Evolutionary conservation across 768 basidiomycete species (phyloP).

Genomic region (Sarcodon sp.): DNA sequence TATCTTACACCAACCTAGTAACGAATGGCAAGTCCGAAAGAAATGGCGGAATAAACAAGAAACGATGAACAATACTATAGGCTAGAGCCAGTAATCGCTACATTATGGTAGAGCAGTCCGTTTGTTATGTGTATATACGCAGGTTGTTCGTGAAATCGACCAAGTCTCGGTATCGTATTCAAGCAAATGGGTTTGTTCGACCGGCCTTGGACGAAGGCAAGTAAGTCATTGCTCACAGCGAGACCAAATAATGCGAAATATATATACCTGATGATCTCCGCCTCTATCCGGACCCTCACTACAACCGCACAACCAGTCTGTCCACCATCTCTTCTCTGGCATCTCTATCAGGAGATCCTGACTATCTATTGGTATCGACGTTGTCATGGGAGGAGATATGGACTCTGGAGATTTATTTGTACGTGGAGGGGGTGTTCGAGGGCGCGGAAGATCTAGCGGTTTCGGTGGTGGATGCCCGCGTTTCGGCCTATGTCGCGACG

Average conservation of each 20-base stretch:
- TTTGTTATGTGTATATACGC: too few species aligned
- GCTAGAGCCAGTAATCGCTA: too few species aligned
- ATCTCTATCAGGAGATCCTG: slow-evolving; percentile 10
- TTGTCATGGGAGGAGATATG: slow-evolving; percentile 18
- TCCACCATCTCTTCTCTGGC: slow-evolving; percentile 58
- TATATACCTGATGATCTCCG: slow-evolving; percentile 55
- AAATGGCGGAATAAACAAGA: too few species aligned
- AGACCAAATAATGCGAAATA: not conserved
- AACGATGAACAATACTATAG: too few species aligned
- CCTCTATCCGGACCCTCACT: slow-evolving; percentile 62
- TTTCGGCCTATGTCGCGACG: slow-evolving; percentile 12
- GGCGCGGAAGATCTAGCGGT: slow-evolving; percentile 51
- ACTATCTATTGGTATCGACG: slow-evolving; percentile 12
- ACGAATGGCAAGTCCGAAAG: too few species aligned
- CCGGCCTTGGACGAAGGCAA: slow-evolving; percentile 37
- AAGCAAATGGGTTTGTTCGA: slow-evolving; percentile 49
- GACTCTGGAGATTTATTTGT: slow-evolving; percentile 21
- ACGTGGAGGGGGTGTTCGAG: slow-evolving; percentile 39
- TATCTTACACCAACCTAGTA: too few species aligned
- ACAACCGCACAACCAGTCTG: slow-evolving; percentile 78
- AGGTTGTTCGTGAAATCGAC: too few species aligned
- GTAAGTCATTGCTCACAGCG: not conserved
- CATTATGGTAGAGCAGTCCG: too few species aligned
- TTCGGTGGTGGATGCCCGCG: slow-evolving; percentile 31
- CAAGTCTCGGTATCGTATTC: too few species aligned